phyloP scores from a whole-genome alignment of 768 basidiomycete species.

The Mycena filopes region DNA sequence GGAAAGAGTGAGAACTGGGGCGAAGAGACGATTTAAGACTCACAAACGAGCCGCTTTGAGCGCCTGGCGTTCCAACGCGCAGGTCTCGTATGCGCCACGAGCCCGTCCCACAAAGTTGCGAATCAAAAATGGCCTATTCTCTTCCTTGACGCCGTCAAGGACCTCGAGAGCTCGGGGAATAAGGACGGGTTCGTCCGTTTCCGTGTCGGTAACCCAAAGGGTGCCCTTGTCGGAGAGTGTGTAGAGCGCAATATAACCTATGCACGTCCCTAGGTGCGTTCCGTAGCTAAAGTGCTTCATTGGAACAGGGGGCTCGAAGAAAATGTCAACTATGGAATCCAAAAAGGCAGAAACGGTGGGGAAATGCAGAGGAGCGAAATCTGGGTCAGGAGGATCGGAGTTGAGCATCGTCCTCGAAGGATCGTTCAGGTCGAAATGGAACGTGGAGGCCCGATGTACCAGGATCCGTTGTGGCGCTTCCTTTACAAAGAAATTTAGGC shows the following conservation, averaged over 20 bases:
- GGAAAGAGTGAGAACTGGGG: not conserved
- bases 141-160: conserved; percentile 12
- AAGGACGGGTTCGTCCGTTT: conserved; percentile 16
- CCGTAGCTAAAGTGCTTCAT: conserved; percentile 12
- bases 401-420: conserved; percentile 23
- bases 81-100: not conserved
- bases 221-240: conserved; percentile 23
- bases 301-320: conserved; percentile 14
- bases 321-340: conserved; percentile 13
- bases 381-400: conserved; percentile 13
- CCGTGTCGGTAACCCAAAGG: too few species aligned
- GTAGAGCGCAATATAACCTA: conserved; percentile 19
- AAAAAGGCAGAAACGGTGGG: conserved; percentile 26
- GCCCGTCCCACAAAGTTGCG: not conserved
- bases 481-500: too few species aligned
- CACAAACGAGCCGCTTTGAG: conserved; percentile 3
- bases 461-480: conserved; percentile 18
- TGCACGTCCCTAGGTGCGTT: not conserved
- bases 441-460: conserved; percentile 23
- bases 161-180: conserved; percentile 15
- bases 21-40: not conserved
- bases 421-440: conserved; percentile 30
- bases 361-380: conserved; percentile 12
- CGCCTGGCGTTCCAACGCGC: not conserved
- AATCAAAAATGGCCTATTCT: conserved; percentile 22